A percentile compares a stretch with the other conserved stretches of the same genome.
Conservation (phyloP, 2,329 filamentous ascomycete genomes). For the Colletotrichum incanum region DNA sequence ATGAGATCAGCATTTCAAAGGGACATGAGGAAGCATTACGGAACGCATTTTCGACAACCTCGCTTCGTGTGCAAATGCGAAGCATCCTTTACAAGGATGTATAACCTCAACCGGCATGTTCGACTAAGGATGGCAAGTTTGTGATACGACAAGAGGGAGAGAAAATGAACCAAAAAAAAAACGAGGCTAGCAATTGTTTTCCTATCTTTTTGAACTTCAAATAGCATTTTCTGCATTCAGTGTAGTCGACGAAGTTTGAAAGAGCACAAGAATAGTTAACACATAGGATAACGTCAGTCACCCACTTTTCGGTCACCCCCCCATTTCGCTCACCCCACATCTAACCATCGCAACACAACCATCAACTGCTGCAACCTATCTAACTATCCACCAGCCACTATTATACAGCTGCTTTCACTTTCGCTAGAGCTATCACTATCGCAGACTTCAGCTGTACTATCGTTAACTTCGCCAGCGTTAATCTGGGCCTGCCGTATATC, state of each 20-base stretch:
- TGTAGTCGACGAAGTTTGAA: neutral
- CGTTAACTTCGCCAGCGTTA: too few relatives aligned
- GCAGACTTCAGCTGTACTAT: too few relatives aligned
- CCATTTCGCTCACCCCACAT: too few relatives aligned
- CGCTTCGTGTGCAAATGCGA: neutral
- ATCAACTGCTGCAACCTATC: too few relatives aligned
- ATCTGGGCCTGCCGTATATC: too few relatives aligned
- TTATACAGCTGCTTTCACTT: too few relatives aligned
- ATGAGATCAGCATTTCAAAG: neutral
- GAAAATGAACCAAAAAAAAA: neutral
- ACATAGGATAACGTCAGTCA: too few relatives aligned
- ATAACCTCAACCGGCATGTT: constrained; percentile 9
- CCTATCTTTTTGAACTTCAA: neutral
- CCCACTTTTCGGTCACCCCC: too few relatives aligned
- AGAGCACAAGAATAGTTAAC: neutral
- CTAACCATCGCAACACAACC: too few relatives aligned
- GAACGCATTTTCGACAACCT: constrained; percentile 2
- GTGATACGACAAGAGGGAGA: too few relatives aligned
- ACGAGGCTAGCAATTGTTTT: fast-evolving
- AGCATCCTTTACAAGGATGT: neutral
- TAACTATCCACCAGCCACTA: too few relatives aligned
- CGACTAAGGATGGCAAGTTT: neutral
- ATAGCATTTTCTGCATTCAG: neutral
- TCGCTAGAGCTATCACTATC: too few relatives aligned
- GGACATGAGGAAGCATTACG: constrained; percentile 9